Conservation (phyloP, 2,329 filamentous ascomycete species). For the Cercospora citrullina region DNA sequence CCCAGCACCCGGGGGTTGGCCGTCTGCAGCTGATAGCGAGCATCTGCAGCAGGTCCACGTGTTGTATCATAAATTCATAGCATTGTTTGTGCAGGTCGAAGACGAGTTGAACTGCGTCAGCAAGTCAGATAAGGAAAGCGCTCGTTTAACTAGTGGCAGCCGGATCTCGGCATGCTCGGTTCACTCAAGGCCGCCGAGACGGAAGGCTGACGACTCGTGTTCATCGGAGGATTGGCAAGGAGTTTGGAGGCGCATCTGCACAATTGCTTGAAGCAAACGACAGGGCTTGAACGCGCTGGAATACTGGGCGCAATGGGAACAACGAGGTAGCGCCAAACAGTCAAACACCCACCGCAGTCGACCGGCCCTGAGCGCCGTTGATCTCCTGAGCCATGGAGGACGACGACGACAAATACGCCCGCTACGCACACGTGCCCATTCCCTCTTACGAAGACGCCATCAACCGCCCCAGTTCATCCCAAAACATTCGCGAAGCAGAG, state of each 20-base stretch:
- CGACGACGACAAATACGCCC: slow-evolving; percentile 27
- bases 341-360: not conserved
- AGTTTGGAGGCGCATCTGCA: slow-evolving; percentile 2
- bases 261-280: not conserved
- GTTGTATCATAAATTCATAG: not conserved
- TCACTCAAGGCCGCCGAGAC: slow-evolving; percentile 5
- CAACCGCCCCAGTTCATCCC: slow-evolving; percentile 52
- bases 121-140: not conserved
- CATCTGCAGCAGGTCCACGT: not conserved
- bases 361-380: slow-evolving; percentile 2
- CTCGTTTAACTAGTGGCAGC: not conserved
- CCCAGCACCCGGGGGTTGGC: not conserved
- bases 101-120: not conserved
- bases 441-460: slow-evolving; percentile 82
- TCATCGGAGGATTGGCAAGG: slow-evolving; percentile 6
- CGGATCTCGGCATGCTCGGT: slow-evolving; percentile 1
- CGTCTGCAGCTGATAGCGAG: not conserved
- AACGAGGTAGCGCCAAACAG: slow-evolving; percentile 7
- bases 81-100: not conserved
- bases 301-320: not conserved
- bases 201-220: slow-evolving; percentile 6
- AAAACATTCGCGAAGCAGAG: slow-evolving; percentile 61
- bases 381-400: slow-evolving; percentile 13
- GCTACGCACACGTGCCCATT: slow-evolving; percentile 59
- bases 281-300: not conserved